A percentile compares a stretch with the other conserved stretches of the same genome.
Conservation (phyloP, 768 basidiomycete species). For the Lactifluus echinatus region DNA sequence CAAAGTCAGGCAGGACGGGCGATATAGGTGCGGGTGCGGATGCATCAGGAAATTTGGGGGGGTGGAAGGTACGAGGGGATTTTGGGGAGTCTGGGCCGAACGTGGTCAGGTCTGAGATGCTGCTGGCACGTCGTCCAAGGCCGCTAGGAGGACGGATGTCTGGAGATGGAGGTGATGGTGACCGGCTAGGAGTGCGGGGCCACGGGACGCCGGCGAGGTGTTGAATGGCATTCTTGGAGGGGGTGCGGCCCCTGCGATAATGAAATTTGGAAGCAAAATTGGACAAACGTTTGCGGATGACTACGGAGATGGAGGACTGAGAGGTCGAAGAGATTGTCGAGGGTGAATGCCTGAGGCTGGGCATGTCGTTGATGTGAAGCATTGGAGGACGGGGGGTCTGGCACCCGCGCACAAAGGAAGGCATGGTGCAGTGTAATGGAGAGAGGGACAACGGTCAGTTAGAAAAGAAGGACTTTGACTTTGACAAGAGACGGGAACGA, state of each 20-base stretch:
- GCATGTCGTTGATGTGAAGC: not conserved
- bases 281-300: not conserved
- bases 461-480: not conserved
- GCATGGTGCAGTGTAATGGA: not conserved
- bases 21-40: not conserved
- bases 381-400: not conserved
- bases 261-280: not conserved
- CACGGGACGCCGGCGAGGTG: not conserved
- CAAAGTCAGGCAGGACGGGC: not conserved
- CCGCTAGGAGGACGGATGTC: constrained; percentile 22
- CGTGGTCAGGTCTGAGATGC: constrained; percentile 5
- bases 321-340: constrained; percentile 12
- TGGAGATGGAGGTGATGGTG: constrained; percentile 19
- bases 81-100: not conserved
- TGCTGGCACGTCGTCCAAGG: constrained; percentile 20
- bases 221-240: not conserved
- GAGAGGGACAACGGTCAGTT: not conserved
- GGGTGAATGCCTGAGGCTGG: constrained; percentile 5
- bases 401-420: not conserved
- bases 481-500: not conserved
- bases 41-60: not conserved
- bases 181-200: constrained; percentile 14
- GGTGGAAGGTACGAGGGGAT: not conserved
- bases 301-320: not conserved
- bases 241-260: not conserved